Conservation (phyloP, 23 red algal species). For the Agarophyton chilense region DNA sequence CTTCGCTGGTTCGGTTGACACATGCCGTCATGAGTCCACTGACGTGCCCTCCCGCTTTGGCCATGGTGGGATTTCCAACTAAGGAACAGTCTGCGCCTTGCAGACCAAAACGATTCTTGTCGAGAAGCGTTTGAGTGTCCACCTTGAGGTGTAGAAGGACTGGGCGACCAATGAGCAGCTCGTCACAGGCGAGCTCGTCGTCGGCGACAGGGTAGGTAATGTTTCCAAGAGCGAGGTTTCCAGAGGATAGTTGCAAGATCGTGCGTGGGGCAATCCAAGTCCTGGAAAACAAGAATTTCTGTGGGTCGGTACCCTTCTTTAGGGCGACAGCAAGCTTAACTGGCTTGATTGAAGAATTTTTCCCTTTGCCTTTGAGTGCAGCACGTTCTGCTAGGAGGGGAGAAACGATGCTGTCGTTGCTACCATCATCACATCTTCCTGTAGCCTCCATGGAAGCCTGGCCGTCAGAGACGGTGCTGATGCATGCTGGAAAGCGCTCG, state of each 20-base stretch:
- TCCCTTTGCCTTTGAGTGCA: no score
- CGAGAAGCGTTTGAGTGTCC: neutral
- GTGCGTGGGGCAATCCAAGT: neutral
- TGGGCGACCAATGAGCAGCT: neutral
- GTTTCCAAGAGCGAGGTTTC: neutral
- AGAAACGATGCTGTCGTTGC: no score
- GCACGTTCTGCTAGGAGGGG: no score
- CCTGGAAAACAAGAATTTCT: no score
- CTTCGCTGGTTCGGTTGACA: neutral
- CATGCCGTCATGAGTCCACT: neutral
- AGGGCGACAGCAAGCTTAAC: no score
- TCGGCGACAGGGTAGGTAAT: neutral
- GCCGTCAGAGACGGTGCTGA: no score
- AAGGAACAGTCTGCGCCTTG: neutral
- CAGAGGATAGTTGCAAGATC: neutral
- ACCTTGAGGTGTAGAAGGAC: neutral
- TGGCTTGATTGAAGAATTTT: no score
- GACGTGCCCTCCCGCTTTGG: neutral
- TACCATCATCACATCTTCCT: no score
- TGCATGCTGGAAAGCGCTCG: no score
- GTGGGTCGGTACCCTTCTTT: no score
- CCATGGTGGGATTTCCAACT: neutral
- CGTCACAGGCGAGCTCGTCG: neutral
- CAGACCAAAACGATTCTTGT: neutral
- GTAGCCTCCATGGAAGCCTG: no score